A percentile compares a stretch with the other conserved stretches of the same genome.
Conservation (phyloP, 768 basidiomycete genomes). For the Panaeolus cyanescens region DNA sequence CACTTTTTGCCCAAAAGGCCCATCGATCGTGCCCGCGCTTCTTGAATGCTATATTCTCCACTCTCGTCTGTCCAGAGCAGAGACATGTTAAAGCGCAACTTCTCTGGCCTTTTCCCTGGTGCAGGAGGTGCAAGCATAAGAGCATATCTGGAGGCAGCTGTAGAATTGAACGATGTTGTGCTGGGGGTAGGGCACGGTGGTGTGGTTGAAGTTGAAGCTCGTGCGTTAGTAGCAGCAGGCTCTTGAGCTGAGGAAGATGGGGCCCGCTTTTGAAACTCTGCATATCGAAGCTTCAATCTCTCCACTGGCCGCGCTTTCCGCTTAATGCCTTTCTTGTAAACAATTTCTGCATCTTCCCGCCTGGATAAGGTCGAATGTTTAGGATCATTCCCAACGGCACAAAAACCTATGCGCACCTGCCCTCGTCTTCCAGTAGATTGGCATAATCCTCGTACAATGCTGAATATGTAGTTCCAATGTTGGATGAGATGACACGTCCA, state of each 20-base stretch:
- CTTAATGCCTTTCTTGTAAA: slow-evolving; percentile 82
- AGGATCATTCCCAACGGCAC: not conserved
- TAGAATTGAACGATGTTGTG: slow-evolving; percentile 33
- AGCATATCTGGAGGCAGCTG: slow-evolving; percentile 61
- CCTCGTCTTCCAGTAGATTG: slow-evolving; percentile 67
- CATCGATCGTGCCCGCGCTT: slow-evolving; percentile 79
- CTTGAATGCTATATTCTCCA: slow-evolving; percentile 83
- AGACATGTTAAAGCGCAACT: slow-evolving; percentile 65
- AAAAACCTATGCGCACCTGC: slow-evolving; percentile 57
- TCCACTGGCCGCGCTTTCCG: slow-evolving; percentile 82
- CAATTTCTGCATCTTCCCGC: slow-evolving; percentile 72
- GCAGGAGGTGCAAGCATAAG: slow-evolving; percentile 71
- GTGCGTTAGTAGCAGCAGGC: slow-evolving; percentile 10
- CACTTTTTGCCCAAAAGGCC: slow-evolving; percentile 86
- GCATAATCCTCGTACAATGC: slow-evolving; percentile 94
- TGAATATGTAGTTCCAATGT: slow-evolving; percentile 77
- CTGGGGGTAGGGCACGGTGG: slow-evolving; percentile 22
- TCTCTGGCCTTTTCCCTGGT: slow-evolving; percentile 73
- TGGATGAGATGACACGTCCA: slow-evolving; percentile 68
- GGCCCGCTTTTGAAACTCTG: slow-evolving; percentile 71
- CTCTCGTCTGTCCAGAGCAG: slow-evolving; percentile 76
- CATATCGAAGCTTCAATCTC: slow-evolving; percentile 78
- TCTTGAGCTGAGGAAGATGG: slow-evolving; percentile 29
- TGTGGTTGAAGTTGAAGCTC: slow-evolving; percentile 17
- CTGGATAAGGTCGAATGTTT: slow-evolving; percentile 36